These are phyloP conservation scores for Hortaea sp. DNA, from an alignment of 2,329 filamentous ascomycete genomes.

Conservation along the genomic window DNA sequence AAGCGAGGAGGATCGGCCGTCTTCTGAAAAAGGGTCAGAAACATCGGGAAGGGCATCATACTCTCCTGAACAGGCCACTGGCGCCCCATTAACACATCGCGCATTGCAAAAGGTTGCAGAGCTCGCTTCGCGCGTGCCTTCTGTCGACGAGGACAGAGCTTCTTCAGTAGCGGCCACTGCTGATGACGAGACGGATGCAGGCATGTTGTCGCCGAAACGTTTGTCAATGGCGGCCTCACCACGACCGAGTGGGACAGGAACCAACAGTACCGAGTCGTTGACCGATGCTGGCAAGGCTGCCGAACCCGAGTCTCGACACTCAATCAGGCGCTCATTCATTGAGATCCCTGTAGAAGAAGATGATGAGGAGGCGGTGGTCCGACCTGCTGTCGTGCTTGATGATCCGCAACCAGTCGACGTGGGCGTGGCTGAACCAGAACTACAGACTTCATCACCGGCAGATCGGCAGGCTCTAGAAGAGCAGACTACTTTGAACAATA, in stretches of 20 bases:
- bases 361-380: slow-evolving; percentile 12
- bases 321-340: slow-evolving; percentile 1
- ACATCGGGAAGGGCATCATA: too few species aligned
- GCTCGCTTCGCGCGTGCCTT: slow-evolving; percentile 16
- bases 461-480: slow-evolving; percentile 2
- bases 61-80: too few species aligned
- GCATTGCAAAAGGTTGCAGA: neutral
- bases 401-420: neutral
- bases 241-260: too few species aligned
- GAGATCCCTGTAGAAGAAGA: slow-evolving; percentile 13
- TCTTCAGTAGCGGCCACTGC: slow-evolving; percentile 45
- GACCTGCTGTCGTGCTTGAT: slow-evolving; percentile 3
- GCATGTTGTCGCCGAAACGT: neutral
- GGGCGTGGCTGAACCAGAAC: neutral
- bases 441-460: neutral
- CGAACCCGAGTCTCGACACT: neutral
- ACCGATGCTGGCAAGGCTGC: too few species aligned
- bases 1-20: too few species aligned
- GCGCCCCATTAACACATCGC: too few species aligned
- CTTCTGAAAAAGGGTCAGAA: too few species aligned
- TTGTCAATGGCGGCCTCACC: neutral
- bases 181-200: slow-evolving; percentile 40
- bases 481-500: neutral
- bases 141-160: slow-evolving; percentile 31
- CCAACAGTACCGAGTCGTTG: too few species aligned